Evolutionary conservation across 805 yeast genomes (phyloP).

Genomic region (Metschnikowia cerradonensis): DNA sequence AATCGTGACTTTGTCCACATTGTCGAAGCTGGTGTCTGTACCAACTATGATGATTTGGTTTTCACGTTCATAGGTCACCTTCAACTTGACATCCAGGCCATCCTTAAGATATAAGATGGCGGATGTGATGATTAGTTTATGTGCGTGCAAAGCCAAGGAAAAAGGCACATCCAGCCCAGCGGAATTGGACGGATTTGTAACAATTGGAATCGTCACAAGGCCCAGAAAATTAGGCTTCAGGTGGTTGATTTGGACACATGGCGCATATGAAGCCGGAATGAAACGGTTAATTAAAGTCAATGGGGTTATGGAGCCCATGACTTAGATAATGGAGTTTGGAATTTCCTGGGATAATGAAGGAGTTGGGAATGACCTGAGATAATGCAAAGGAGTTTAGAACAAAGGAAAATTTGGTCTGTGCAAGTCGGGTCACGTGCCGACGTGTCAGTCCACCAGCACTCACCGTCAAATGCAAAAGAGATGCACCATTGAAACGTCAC

Average conservation of each 20-base stretch:
- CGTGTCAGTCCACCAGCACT: neutral
- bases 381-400: too few relatives aligned
- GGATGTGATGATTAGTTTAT: slow-evolving; percentile 37
- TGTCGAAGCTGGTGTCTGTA: slow-evolving; percentile 13
- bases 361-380: neutral
- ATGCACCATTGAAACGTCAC: too few relatives aligned
- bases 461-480: neutral
- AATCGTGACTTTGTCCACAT: slow-evolving; percentile 19
- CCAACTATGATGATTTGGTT: slow-evolving; percentile 33
- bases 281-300: slow-evolving; percentile 28
- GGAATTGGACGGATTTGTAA: slow-evolving; percentile 19
- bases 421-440: slow-evolving; percentile 1
- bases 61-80: slow-evolving; percentile 38
- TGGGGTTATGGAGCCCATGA: slow-evolving; percentile 5
- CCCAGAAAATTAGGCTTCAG: slow-evolving; percentile 48
- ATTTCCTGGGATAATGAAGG: neutral
- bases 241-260: slow-evolving; percentile 39
- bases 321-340: too few relatives aligned
- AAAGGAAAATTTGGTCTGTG: neutral
- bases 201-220: slow-evolving; percentile 28
- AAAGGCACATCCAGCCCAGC: slow-evolving; percentile 9
- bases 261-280: slow-evolving; percentile 37
- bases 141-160: slow-evolving; percentile 36
- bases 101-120: slow-evolving; percentile 20
- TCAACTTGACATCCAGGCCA: slow-evolving; percentile 16